Base-by-base conservation (phyloP, 345 rosid species). In the Luvunga scandens region DNA sequence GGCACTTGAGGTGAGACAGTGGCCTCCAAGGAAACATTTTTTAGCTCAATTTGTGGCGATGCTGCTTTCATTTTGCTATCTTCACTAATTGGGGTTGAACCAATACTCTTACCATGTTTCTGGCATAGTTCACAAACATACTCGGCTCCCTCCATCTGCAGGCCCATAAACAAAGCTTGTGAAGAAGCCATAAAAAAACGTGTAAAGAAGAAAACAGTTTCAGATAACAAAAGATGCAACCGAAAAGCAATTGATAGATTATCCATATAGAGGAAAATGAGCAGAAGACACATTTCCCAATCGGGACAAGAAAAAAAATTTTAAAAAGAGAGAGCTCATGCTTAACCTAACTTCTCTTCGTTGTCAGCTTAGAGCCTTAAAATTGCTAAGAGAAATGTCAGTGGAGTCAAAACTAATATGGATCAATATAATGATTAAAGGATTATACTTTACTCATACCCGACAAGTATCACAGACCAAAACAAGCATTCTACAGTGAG, bases 401-500 rank as follows among this genome's bases (percentile, higher is more conserved):
- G 65, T 19, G 57, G 18, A 25, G 45, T 34, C 48, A 18, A 65
- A 64, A 70, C 16, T 25, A 36, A 69, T 4, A 56, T 4, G 8
- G 34, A 73, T 24, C 9, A 27, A 45, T 65, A 13, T 4, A 50
- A 65, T 31, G 31, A 30, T 12, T 30, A 3, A 18, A 64, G 70
- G 14, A 45, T 22, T 13, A 64, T 9, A 64, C 21, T 2, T 21
- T 30, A 61, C 50, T 78, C 81, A 64, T 82, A 95, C 99, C 94
- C 24, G 90, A 72, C 97, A 95, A 73, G 77, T 71, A 83, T 84
- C 85, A 84, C 98, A 95, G 86, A 95, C 91, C 85, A 95, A 86
- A 71, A 95, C 95, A 83, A 95, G 99, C 94, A 93, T 95, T 77
- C 98, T 84, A 84, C 98, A 93, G 55, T 82, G 71, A 65, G 77